Conservation (phyloP, 352 stramenopile genomes). For the Phytophthora pluvialis region DNA sequence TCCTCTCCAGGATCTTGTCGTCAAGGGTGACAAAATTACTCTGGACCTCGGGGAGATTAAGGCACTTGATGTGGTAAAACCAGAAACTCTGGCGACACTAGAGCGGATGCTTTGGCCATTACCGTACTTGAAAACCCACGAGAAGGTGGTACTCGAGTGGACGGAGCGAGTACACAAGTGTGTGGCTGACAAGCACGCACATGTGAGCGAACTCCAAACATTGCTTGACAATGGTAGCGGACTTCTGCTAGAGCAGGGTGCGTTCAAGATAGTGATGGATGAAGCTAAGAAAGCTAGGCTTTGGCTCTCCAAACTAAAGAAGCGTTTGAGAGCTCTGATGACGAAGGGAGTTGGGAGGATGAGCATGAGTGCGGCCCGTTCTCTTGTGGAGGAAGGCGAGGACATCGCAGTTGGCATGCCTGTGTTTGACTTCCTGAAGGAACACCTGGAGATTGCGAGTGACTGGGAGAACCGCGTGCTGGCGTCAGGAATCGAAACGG, state of each 20-base stretch:
- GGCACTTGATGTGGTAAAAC: slow-evolving; percentile 28
- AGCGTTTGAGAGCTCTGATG: slow-evolving; percentile 75
- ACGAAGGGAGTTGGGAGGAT: slow-evolving; percentile 73
- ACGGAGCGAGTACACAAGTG: slow-evolving; percentile 57
- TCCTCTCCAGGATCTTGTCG: slow-evolving; percentile 67
- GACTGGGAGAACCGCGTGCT: slow-evolving; percentile 86
- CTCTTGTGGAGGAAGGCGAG: slow-evolving; percentile 83
- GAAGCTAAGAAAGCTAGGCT: slow-evolving; percentile 82
- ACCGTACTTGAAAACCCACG: slow-evolving; percentile 67
- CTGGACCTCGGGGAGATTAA: slow-evolving; percentile 38
- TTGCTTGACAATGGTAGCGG: slow-evolving; percentile 64
- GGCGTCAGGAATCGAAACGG: slow-evolving; percentile 76
- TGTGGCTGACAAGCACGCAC: slow-evolving; percentile 68
- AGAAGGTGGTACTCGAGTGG: slow-evolving; percentile 74
- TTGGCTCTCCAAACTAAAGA: slow-evolving; percentile 88
- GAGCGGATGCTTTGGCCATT: slow-evolving; percentile 75
- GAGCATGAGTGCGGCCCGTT: slow-evolving; percentile 60
- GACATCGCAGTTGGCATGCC: slow-evolving; percentile 79
- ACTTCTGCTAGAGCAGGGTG: slow-evolving; percentile 74
- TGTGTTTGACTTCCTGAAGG: slow-evolving; percentile 81
- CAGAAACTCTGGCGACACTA: slow-evolving; percentile 47
- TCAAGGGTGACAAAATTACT: slow-evolving; percentile 50
- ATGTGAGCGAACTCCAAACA: slow-evolving; percentile 57
- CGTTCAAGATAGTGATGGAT: slow-evolving; percentile 80
- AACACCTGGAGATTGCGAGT: slow-evolving; percentile 76